Evolutionary conservation across 2,329 filamentous ascomycete genomes (phyloP), one percentile per base, ranked within the genome.

Genomic region (Beauveria varroae): DNA sequence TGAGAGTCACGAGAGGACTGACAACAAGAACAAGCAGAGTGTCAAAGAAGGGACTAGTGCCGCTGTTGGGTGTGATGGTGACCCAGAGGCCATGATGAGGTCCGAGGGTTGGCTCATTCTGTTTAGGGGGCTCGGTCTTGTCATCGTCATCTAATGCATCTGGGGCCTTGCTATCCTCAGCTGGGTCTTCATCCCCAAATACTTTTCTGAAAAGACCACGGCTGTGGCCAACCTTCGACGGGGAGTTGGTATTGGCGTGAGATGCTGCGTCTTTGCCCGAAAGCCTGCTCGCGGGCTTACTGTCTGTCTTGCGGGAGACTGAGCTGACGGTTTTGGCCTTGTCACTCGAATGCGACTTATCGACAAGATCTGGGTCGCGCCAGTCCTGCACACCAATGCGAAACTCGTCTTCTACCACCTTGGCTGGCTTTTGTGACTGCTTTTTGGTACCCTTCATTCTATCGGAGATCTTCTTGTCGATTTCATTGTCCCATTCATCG

Each of bases 1-100:
- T 96, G 68, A 99, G 76, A 1, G 95, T 98, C 57, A 98, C 87
- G 16, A 99, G 76, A 8, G 95, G 95, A 69, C 93, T 97, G 59
- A 98, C 87, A 37, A 99, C 92, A n/a, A 99, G 80, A 9, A 99
- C 92, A n/a, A 98, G 80, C 3, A 99, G 82, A 0, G 93, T 98
- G 71, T 99, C 95, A 67, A 98, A 93, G 77, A 99, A 96, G 0
- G 95, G 93, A 67, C 89, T 96, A 5, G 89, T 89, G 65, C 91
- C 93, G 73, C 86, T 93, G 0, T 92, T 93, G 1, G 93, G 95
- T 1, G 91, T 95, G 60, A 99, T 85, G 8, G 95, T 96, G n/a
- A 99, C 91, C 92, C 92, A 98, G 5, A 99, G 83, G 2, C 92
- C 93, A 67, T 95, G 87, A 43, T 80, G 75, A 18, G 64, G 73